These are phyloP conservation scores for Talaromyces sp. DNA, from an alignment of 2,329 filamentous ascomycete species.

Conservation along the genomic window DNA sequence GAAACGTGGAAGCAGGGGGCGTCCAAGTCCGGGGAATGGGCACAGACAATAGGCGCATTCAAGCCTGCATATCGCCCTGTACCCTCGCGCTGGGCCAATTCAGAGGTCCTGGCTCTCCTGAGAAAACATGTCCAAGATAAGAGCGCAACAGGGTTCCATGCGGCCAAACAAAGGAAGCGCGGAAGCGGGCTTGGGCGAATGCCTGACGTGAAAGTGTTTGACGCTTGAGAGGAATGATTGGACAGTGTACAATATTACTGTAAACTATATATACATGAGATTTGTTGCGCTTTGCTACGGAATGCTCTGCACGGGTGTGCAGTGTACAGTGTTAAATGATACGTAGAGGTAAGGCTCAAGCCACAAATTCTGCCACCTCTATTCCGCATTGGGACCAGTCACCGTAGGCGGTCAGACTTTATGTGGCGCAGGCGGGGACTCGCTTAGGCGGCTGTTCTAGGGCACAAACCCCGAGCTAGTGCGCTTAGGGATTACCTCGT, in stretches of 20 bases:
- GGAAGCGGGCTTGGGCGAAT: constrained; percentile 41
- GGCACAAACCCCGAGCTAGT: constrained; percentile 23
- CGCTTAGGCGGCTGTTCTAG: constrained; percentile 14
- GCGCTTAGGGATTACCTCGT: constrained; percentile 34
- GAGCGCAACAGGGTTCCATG: constrained; percentile 48
- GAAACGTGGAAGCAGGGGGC: constrained; percentile 48
- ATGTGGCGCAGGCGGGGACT: constrained; percentile 6
- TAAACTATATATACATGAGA: not conserved
- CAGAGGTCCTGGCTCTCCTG: constrained; percentile 70
- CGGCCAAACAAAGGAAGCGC: constrained; percentile 32
- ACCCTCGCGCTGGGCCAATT: constrained; percentile 76
- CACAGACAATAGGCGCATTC: constrained; percentile 90
- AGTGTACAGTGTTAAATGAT: too few relatives aligned
- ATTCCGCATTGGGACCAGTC: not conserved
- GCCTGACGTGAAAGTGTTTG: constrained; percentile 42
- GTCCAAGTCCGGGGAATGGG: constrained; percentile 74
- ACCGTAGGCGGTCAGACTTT: not conserved
- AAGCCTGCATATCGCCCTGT: constrained; percentile 91
- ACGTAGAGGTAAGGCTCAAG: not conserved
- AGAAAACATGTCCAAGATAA: constrained; percentile 72
- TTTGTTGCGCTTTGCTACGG: not conserved
- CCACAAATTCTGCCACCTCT: not conserved
- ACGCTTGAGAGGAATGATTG: constrained; percentile 16
- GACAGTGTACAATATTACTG: not conserved
- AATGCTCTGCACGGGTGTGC: not conserved